Conservation (phyloP, 192 early-diverging fungal species). For the Pecoramyces ruminantium region DNA sequence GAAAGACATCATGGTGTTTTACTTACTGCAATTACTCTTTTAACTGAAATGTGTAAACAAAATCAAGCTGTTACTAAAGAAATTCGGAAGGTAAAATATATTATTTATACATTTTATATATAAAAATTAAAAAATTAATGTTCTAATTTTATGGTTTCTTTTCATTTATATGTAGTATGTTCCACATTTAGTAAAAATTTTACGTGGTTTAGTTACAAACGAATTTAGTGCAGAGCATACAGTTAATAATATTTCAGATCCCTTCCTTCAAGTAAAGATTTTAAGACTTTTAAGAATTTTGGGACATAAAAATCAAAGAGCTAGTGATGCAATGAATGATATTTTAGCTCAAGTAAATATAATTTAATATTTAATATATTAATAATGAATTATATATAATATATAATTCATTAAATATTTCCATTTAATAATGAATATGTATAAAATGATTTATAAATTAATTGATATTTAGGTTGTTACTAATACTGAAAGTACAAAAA, state of each 20-base stretch:
- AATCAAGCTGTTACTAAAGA: conserved; percentile 46
- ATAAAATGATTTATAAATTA: too few species aligned
- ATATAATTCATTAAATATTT: too few species aligned
- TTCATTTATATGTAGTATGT: too few species aligned
- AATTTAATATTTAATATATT: too few species aligned
- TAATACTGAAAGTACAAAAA: conserved; percentile 82
- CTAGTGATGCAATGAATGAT: conserved; percentile 89
- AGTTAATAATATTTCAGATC: conserved; percentile 90
- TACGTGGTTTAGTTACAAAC: conserved; percentile 70
- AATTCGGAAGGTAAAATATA: conserved; percentile 57
- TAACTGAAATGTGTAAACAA: conserved; percentile 73
- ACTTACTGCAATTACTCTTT: conserved; percentile 73
- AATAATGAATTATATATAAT: too few species aligned
- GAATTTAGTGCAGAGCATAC: conserved; percentile 88
- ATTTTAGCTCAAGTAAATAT: conserved; percentile 71
- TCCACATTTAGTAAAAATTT: conserved; percentile 65
- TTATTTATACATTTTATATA: too few species aligned
- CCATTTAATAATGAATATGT: too few species aligned
- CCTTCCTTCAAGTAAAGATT: conserved; percentile 91
- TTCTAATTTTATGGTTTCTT: too few species aligned
- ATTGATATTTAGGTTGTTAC: conserved; percentile 51
- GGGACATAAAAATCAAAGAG: conserved; percentile 59
- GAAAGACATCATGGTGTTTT: conserved; percentile 94
- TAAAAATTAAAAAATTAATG: too few species aligned
- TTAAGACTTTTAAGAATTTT: conserved; percentile 76